phyloP scores from a whole-genome alignment of 2,329 filamentous ascomycete species.

The Emericellopsis cladophorae region DNA sequence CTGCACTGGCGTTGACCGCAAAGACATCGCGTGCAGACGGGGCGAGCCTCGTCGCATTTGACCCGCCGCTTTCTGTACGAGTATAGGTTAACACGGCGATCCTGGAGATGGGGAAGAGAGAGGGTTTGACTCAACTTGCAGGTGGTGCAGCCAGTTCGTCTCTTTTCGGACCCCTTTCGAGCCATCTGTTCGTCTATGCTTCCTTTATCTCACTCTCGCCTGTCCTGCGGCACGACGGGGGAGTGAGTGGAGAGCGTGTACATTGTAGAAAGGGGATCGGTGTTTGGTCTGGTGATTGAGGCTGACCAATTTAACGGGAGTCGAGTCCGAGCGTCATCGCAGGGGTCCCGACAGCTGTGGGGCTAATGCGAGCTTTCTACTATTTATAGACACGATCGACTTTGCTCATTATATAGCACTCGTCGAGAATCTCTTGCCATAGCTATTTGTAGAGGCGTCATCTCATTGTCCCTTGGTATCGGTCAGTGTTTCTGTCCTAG shows the following conservation, averaged over 20 bases:
- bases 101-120: not conserved
- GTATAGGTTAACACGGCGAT: not conserved
- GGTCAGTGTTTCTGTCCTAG: too few relatives aligned
- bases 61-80: conserved; percentile 34
- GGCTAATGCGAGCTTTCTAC: not conserved
- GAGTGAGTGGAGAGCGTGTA: too few relatives aligned
- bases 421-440: too few relatives aligned
- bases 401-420: too few relatives aligned
- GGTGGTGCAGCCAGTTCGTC: conserved; percentile 35
- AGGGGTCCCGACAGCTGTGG: not conserved
- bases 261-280: too few relatives aligned
- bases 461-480: too few relatives aligned
- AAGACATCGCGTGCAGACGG: conserved; percentile 35
- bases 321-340: not conserved
- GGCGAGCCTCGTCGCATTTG: conserved; percentile 44
- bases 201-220: not conserved
- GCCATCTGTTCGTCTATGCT: not conserved
- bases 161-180: conserved; percentile 17
- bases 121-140: conserved; percentile 33
- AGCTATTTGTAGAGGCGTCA: too few relatives aligned
- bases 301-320: not conserved
- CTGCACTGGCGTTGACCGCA: conserved; percentile 41
- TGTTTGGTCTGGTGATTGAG: too few relatives aligned
- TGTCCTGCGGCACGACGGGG: not conserved
- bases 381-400: too few relatives aligned